Evolutionary conservation across 306 rosid species (phyloP).

Genomic region (Vigna angularis): DNA sequence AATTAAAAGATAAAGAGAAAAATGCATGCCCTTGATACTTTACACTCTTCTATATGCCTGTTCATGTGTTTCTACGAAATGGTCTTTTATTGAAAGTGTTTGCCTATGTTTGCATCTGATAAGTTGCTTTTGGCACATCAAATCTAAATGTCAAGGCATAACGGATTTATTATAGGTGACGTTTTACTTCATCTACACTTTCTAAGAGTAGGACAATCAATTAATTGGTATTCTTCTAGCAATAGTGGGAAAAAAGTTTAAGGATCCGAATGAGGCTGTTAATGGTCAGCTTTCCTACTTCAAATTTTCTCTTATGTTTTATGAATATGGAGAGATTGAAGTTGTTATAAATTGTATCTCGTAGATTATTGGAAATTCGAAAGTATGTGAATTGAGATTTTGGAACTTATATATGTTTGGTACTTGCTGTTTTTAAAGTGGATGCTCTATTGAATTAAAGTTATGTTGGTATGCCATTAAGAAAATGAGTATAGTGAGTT

Average conservation of each 20-base stretch:
- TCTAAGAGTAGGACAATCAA: neutral
- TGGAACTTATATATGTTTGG: neutral
- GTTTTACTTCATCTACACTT: conserved; percentile 20
- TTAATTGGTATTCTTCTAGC: neutral
- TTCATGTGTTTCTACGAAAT: neutral
- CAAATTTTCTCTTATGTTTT: neutral
- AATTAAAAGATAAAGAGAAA: neutral
- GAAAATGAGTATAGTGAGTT: neutral
- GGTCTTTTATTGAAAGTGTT: neutral
- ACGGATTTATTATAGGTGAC: neutral
- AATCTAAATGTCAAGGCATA: neutral
- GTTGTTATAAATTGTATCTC: neutral
- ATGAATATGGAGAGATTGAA: conserved; percentile 8
- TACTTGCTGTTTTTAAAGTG: conserved; percentile 13
- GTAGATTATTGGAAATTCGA: conserved; percentile 26
- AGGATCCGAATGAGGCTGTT: conserved; percentile 5
- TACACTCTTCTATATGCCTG: neutral
- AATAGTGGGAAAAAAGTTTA: neutral
- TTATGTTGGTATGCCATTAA: conserved; percentile 10
- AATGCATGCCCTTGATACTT: neutral
- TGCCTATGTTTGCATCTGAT: conserved; percentile 23
- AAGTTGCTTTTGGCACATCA: conserved; percentile 3
- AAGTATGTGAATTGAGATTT: neutral
- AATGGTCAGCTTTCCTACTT: neutral
- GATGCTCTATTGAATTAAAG: neutral